Percentiles rank a stretch among this genome's conserved stretches.
These are phyloP conservation scores for Pseudoscleropodium purum DNA, from an alignment of 225 moss, liverwort and hornwort genomes.

Conservation along the genomic window DNA sequence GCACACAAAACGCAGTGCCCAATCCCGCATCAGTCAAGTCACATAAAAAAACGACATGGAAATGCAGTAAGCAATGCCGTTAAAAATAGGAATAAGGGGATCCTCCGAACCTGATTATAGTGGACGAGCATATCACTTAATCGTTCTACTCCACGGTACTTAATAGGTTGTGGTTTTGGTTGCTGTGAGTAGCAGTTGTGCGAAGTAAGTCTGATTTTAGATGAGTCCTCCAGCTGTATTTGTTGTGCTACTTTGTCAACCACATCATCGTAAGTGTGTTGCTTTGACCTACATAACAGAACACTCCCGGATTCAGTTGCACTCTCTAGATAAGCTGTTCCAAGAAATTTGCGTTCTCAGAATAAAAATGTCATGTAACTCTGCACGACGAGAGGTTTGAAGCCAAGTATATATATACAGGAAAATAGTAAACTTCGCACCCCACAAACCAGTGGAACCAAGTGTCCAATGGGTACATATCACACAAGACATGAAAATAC, in stretches of 20 bases:
- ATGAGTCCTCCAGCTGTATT: slow-evolving; percentile 42
- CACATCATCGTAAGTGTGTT: slow-evolving; percentile 75
- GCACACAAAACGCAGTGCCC: not conserved
- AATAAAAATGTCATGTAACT: not conserved
- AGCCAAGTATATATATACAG: not conserved
- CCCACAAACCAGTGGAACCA: not conserved
- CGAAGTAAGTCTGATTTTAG: slow-evolving; percentile 59
- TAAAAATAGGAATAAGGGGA: not conserved
- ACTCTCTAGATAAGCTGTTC: not conserved
- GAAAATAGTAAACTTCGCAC: not conserved
- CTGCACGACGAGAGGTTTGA: not conserved
- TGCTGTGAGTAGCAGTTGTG: slow-evolving; percentile 71
- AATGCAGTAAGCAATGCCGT: not conserved
- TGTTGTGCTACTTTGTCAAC: slow-evolving; percentile 54
- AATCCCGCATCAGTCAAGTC: not conserved
- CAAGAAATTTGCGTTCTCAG: not conserved
- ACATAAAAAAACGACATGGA: not conserved
- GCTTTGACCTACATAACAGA: slow-evolving; percentile 35
- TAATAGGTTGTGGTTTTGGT: slow-evolving; percentile 63
- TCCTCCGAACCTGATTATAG: slow-evolving; percentile 50
- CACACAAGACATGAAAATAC: not conserved
- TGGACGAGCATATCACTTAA: slow-evolving; percentile 69
- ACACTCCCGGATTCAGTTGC: not conserved
- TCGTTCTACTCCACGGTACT: slow-evolving; percentile 52
- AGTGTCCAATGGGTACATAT: not conserved